Base-by-base conservation (phyloP, 306 rosid species). In the Gastrolobium villosum region DNA sequence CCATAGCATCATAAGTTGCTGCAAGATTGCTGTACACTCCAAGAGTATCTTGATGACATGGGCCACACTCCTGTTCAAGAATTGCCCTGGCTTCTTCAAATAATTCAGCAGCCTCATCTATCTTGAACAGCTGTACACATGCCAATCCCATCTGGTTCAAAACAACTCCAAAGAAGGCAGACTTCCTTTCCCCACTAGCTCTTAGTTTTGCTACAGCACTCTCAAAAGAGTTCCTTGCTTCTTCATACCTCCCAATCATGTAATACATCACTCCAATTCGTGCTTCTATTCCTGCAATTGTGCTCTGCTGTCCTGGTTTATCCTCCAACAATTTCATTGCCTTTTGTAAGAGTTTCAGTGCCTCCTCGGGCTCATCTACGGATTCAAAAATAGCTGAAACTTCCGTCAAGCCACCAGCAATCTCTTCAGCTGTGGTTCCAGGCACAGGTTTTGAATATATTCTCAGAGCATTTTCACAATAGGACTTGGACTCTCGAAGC, bases 121-220 rank as follows among this genome's bases (percentile, higher is more conserved):
- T 96, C 94, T 96, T 93, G 90, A 96, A 96, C 79, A 96, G 78
- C 67, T 93, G 98, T 44, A 96, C 99, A 75, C 94, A 96, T 2
- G 99, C 96, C 84, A 96, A 89, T 26, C 99, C 99, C 99, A 96
- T 93, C 86, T 96, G 99, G 83, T 96, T 96, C 87, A 96, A 88
- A 35, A 93, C 97, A 83, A 96, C 97, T 3, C 99, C 99, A 79
- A 96, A 96, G 86, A 96, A 96, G 7, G 99, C 96, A 5, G 98
- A 93, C 81, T 96, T 93, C 80, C 97, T 93, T 87, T 96, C 99
- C 71, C 99, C 99, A 10, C 97, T 88, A 31, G 93, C 86, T 77
- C 99, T 88, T 49, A 96, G 94, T 83, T 96, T 96, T 35, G 84
- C 83, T 64, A 96, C 85, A 48, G 99, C 91, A 65, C 92, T 96